These are phyloP conservation scores for Carex littledalei DNA, from an alignment of 176 grass and related monocot species.

Conservation along the genomic window DNA sequence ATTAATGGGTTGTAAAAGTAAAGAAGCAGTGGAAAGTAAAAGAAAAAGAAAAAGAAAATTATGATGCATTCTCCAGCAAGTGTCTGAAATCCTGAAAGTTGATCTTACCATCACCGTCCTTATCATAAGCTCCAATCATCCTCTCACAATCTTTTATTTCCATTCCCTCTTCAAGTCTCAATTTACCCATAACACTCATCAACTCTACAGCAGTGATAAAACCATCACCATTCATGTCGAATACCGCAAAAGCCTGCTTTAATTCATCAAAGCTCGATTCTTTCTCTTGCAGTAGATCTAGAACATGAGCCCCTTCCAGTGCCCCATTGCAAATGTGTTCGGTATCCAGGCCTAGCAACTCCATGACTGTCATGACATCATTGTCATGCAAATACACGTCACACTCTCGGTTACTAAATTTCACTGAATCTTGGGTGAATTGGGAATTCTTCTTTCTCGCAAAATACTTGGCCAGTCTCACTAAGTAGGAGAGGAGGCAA, in stretches of 20 bases:
- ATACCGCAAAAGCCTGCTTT: conserved; percentile 15
- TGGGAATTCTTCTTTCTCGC: not conserved
- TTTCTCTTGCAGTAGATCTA: conserved; percentile 21
- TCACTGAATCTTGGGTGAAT: not conserved
- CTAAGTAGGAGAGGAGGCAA: not conserved
- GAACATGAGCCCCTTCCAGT: conserved; percentile 4
- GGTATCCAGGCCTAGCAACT: not conserved
- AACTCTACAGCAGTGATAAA: conserved; percentile 7
- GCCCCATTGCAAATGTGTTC: not conserved
- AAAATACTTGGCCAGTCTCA: not conserved
- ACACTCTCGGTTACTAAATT: not conserved
- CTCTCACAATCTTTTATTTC: conserved; percentile 3
- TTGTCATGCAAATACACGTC: not conserved
- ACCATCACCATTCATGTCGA: not conserved
- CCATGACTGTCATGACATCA: conserved; percentile 11
- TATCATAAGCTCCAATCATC: conserved; percentile 20
- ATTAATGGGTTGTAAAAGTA: not conserved
- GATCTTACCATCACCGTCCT: conserved; percentile 13
- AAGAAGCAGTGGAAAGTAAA: not conserved
- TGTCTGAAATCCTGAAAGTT: conserved; percentile 19
- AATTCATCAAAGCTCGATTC: conserved; percentile 16
- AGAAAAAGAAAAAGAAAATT: not conserved
- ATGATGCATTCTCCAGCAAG: conserved; percentile 7
- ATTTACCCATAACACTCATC: conserved; percentile 6
- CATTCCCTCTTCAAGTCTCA: not conserved